phyloP scores from a whole-genome alignment of 441 rosid species.

The Breynia disticha region DNA sequence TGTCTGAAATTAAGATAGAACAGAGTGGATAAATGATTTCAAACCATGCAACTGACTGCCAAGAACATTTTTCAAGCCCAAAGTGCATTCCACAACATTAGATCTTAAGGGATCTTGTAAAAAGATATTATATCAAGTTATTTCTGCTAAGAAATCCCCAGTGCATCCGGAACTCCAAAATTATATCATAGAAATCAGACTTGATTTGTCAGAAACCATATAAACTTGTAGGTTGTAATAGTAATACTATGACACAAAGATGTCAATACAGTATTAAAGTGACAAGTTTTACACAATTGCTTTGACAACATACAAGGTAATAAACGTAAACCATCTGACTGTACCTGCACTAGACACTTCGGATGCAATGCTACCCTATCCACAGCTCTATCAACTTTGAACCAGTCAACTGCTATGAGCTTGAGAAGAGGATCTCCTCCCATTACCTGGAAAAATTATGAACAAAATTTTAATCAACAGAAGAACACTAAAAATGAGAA shows the following conservation, averaged over 20 bases:
- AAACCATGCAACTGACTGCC: constrained; percentile 2
- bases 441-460: constrained; percentile 42
- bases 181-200: not conserved
- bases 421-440: constrained; percentile 94
- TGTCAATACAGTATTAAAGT: not conserved
- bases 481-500: no score
- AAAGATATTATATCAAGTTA: constrained; percentile 1
- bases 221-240: not conserved
- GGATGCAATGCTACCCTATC: constrained; percentile 79
- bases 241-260: not conserved
- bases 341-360: constrained; percentile 84
- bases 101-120: not conserved
- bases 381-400: constrained; percentile 59
- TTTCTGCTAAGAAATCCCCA: not conserved
- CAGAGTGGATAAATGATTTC: constrained; percentile 7
- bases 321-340: constrained; percentile 2
- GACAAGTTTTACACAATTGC: not conserved
- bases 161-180: not conserved
- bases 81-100: constrained; percentile 1
- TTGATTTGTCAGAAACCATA: not conserved
- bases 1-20: constrained; percentile 44
- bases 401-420: constrained; percentile 92
- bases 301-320: not conserved
- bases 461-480: no score
- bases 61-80: constrained; percentile 1